phyloP scores from a whole-genome alignment of 2,329 filamentous ascomycete genomes.

The Colletotrichum nymphaeae region DNA sequence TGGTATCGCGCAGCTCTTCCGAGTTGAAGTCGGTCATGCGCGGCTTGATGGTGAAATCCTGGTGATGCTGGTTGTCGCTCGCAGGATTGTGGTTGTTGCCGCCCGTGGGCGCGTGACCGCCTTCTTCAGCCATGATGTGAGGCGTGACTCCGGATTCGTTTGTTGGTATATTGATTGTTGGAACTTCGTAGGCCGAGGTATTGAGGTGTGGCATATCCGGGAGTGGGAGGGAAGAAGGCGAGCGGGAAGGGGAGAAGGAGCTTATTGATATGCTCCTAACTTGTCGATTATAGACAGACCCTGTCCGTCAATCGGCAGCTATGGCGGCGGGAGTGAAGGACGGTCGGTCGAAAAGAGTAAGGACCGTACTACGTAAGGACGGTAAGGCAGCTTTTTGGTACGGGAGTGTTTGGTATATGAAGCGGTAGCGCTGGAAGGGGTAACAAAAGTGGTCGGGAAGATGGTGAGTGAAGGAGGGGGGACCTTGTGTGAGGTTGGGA shows the following conservation, averaged over 20 bases:
- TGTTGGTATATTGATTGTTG: conserved; percentile 16
- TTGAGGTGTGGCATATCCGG: conserved; percentile 17
- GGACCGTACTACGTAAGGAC: background rate
- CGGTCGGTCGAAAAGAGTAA: background rate
- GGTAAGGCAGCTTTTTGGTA: background rate
- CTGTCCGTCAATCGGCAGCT: background rate
- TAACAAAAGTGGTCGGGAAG: background rate
- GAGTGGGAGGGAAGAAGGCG: background rate
- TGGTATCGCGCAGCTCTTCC: conserved; percentile 40
- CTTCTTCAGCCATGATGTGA: conserved; percentile 31
- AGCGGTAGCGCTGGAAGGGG: conserved; percentile 22
- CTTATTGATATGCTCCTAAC: background rate
- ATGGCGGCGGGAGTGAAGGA: conserved; percentile 12
- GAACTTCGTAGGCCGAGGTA: conserved; percentile 15
- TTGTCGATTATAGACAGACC: background rate
- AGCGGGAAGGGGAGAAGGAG: background rate
- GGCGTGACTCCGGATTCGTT: conserved; percentile 12
- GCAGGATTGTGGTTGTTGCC: conserved; percentile 12
- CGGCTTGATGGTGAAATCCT: conserved; percentile 22
- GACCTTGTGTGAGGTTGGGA: background rate
- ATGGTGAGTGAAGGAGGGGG: background rate
- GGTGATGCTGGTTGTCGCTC: conserved; percentile 15
- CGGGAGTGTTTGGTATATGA: conserved; percentile 17
- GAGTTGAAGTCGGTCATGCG: conserved; percentile 20
- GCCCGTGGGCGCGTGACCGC: conserved; percentile 14